Conservation (phyloP, 2,329 filamentous ascomycete species). For the Penicillium sp. region DNA sequence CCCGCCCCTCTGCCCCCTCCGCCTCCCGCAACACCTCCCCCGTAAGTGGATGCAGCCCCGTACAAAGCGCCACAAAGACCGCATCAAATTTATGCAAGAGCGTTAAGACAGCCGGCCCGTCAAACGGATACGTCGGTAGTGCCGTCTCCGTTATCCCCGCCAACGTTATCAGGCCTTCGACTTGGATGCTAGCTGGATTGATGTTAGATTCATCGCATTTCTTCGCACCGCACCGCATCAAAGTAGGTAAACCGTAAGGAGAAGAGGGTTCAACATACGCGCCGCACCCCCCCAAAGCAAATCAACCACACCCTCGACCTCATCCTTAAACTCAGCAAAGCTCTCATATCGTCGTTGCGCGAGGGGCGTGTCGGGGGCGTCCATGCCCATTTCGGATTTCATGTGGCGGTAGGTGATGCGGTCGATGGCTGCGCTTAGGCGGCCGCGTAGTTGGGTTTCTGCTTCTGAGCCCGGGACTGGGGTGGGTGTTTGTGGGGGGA, state of each 20-base stretch:
- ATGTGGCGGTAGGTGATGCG: slow-evolving; percentile 25
- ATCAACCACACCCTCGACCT: slow-evolving; percentile 75
- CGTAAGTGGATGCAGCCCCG: slow-evolving; percentile 67
- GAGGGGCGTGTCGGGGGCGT: slow-evolving; percentile 31
- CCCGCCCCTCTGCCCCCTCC: too few species aligned
- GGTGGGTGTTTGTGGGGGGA: slow-evolving; percentile 57
- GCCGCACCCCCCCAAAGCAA: slow-evolving; percentile 87
- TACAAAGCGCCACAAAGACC: slow-evolving; percentile 77
- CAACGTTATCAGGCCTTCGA: slow-evolving; percentile 79
- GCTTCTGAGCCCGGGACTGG: slow-evolving; percentile 63
- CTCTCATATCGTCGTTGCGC: slow-evolving; percentile 58
- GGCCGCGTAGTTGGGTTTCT: slow-evolving; percentile 48
- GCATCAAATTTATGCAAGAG: slow-evolving; percentile 79
- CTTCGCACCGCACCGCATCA: too few species aligned
- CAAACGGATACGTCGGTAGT: slow-evolving; percentile 71
- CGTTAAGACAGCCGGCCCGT: slow-evolving; percentile 69
- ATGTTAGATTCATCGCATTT: too few species aligned
- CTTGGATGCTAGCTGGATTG: slow-evolving; percentile 64
- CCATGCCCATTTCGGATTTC: slow-evolving; percentile 46
- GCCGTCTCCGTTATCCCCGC: slow-evolving; percentile 74
- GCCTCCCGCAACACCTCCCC: slow-evolving; percentile 72
- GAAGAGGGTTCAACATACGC: slow-evolving; percentile 60
- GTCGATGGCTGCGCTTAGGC: slow-evolving; percentile 21
- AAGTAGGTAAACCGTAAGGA: too few species aligned
- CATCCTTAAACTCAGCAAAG: slow-evolving; percentile 72